Evolutionary conservation across 306 rosid genomes (phyloP), one percentile per base, ranked within the genome.

Genomic region (Luffa acutangula): DNA sequence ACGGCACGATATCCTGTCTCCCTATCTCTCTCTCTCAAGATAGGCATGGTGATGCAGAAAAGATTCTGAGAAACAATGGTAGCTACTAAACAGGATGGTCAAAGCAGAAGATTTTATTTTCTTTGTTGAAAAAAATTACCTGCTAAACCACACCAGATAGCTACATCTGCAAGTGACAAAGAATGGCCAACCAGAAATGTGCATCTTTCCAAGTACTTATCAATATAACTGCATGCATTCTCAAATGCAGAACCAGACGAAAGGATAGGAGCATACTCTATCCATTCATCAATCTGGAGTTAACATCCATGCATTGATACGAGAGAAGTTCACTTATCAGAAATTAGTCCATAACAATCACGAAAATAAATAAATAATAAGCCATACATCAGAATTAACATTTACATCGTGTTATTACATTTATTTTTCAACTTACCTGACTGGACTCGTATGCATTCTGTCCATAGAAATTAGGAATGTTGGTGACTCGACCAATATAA

Each of bases 61-160:
- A 73, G 4, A 31, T 21, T 33, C 0, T 5, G 42, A 45, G 37
- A 45, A 21, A 70, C 37, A 70, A 45, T 5, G 39, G 48, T 14
- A 45, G 39, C 56, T 70, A 70, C 18, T 45, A 46, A 39, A 21
- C 56, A 11, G n/a, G 56, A 72, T 72, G 57, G 39, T 12, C 7
- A 72, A 15, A 31, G 60, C 1, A 46, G 43, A 25, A 69, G 53
- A n/a, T 20, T 34, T 49, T 33, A 49, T 33, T 72, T 69, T 20
- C 53, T 43, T 66, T 67, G 41, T 9, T 42, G 18, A 7, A 46
- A 31, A 74, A 51, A 63, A 3, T 78, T 88, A 95, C 99, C 97
- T 78, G 93, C 91, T 81, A 95, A 93, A 79, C 90, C 87, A 2
- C 97, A 88, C 97, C 97, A 95, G 81, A 95, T 85, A 74, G 92